Conservation (phyloP, 441 rosid species). For the Pelargonium australe region DNA sequence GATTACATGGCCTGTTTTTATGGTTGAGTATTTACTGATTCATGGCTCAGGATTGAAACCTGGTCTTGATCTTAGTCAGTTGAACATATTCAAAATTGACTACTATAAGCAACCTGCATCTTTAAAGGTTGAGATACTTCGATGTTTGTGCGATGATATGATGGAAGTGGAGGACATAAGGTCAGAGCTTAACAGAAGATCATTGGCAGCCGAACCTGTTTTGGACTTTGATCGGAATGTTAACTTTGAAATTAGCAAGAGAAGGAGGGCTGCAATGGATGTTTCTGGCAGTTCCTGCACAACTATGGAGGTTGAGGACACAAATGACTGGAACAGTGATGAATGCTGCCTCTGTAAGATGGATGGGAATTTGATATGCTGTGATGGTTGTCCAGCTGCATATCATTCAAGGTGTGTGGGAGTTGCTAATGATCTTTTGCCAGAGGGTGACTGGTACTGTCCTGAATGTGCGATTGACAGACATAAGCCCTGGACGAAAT, state of each 20-base stretch:
- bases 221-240: conserved; percentile 46
- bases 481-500: too few relatives aligned
- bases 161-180: conserved; percentile 57
- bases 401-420: conserved; percentile 13
- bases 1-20: conserved; percentile 56
- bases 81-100: conserved; percentile 46
- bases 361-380: conserved; percentile 31
- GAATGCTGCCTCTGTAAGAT: too few relatives aligned
- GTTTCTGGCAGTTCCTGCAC: conserved; percentile 33
- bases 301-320: conserved; percentile 35
- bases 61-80: conserved; percentile 38
- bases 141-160: conserved; percentile 54
- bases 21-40: conserved; percentile 48
- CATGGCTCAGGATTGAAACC: conserved; percentile 36
- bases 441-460: conserved; percentile 70
- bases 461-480: conserved; percentile 30
- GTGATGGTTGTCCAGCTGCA: conserved; percentile 81
- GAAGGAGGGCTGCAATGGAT: conserved; percentile 32
- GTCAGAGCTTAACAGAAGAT: conserved; percentile 67
- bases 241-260: conserved; percentile 38
- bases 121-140: conserved; percentile 49
- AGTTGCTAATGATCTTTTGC: too few relatives aligned
- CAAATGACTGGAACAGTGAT: conserved; percentile 56
- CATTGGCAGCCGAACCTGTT: conserved; percentile 45
- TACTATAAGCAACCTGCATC: conserved; percentile 45